These are phyloP conservation scores for Xylaria sp. DNA, from an alignment of 2,329 filamentous ascomycete genomes.

Conservation along the genomic window DNA sequence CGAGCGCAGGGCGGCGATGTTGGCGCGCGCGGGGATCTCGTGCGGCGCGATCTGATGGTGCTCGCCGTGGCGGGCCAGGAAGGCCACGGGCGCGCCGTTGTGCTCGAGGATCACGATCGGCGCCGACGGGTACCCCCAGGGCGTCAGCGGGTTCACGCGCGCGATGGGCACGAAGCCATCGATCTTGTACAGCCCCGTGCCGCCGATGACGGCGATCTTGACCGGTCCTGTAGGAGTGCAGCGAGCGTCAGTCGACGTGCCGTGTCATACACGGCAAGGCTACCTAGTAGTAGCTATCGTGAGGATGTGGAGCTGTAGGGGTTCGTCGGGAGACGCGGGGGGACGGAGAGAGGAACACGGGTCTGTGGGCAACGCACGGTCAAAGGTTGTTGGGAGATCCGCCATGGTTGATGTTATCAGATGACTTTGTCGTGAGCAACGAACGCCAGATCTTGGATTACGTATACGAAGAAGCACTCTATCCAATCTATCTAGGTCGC, in stretches of 20 bases:
- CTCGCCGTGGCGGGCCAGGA: constrained; percentile 88
- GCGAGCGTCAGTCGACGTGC: constrained; percentile 6
- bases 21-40: constrained; percentile 92
- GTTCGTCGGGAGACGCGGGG: not conserved
- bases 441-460: not conserved
- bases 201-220: constrained; percentile 88
- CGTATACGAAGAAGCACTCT: not conserved
- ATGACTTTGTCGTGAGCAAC: not conserved
- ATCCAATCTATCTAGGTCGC: not conserved
- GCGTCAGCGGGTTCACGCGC: constrained; percentile 75
- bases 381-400: constrained; percentile 62
- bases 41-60: constrained; percentile 91
- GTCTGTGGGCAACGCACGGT: constrained; percentile 52
- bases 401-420: constrained; percentile 48
- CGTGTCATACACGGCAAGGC: no score
- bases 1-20: constrained; percentile 94
- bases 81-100: constrained; percentile 81
- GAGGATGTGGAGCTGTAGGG: not conserved
- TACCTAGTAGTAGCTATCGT: not conserved
- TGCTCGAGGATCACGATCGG: constrained; percentile 89
- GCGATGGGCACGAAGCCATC: constrained; percentile 87
- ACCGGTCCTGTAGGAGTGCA: constrained; percentile 61
- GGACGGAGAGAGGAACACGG: not conserved
- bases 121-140: constrained; percentile 81
- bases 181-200: constrained; percentile 88